Evolutionary conservation across 2,329 filamentous ascomycete species (phyloP).

Genomic region (Penicillium occitanis): DNA sequence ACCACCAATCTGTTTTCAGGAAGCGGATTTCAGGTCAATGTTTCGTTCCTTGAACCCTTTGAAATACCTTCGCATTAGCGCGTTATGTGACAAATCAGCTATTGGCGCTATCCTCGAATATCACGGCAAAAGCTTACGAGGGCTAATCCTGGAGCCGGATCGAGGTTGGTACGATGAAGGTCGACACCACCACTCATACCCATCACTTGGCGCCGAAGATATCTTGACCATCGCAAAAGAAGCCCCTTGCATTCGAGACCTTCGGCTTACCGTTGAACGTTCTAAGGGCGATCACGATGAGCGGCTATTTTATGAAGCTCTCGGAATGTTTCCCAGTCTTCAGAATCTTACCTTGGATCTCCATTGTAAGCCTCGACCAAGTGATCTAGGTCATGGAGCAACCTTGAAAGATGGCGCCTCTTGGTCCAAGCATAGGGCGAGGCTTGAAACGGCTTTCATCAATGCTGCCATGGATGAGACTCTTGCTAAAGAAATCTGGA

Average conservation of each 20-base stretch:
- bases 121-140: background rate
- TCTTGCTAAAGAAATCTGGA: background rate
- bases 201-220: background rate
- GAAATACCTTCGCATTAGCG: background rate
- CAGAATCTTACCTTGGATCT: background rate
- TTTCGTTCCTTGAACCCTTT: slow-evolving; percentile 5
- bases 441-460: background rate
- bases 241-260: background rate
- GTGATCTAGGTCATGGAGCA: too few relatives aligned
- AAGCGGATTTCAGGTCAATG: background rate
- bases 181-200: background rate
- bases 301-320: background rate
- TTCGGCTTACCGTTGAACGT: background rate
- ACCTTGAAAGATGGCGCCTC: too few relatives aligned
- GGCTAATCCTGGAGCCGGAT: background rate
- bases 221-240: slow-evolving; percentile 1
- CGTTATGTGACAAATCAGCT: background rate
- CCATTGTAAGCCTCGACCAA: background rate
- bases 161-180: too few relatives aligned
- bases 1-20: too few relatives aligned
- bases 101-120: background rate
- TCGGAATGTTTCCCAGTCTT: background rate
- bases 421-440: too few relatives aligned
- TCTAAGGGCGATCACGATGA: background rate
- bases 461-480: background rate